Base-by-base conservation (phyloP, 106 monocot species). In the Allium cepa region DNA sequence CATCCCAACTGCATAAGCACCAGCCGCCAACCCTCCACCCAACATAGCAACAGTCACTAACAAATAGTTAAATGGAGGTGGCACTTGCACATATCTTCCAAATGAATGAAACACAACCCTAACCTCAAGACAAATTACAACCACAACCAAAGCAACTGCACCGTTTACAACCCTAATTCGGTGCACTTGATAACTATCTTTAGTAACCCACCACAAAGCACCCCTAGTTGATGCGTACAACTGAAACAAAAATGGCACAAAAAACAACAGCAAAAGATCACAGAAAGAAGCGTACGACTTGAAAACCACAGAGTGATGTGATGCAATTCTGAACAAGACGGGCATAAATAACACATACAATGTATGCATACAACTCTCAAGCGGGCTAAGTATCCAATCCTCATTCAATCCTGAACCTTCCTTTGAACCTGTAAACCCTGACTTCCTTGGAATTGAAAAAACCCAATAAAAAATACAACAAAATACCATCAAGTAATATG, bases 81-180 rank as follows among this genome's bases (percentile, higher is more conserved):
- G 85, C 2, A 78, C 92, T 66, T 99, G 99, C 77, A 99, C 50
- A 67, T 99, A 99, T 63, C 75, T 80, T 18, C 80, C 86, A 69
- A 99, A 99, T 12, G 99, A 90, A 28, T 80, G 89, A 68, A 99
- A 99, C 10, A 99, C 86, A n/a, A 99, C 99, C 79, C 99, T 82
- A 26, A 99, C 65, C 77, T 99, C 99, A 17, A 99, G 77, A 63
- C 80, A 88, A 27, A 99, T 57, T 28, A 87, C 87, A 4, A 93
- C 82, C 55, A 93, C 83, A 18, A 99, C 73, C 79, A 93, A 47
- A 0, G 99, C 99, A 56, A 99, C 78, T 1, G 90, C 93, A 10
- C 99, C 99, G 76, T 99, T 99, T 28, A 78, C 83, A 49, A 99
- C 77, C 51, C 89, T 45, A 28, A 99, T 90, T 26, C 68, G 56